Base-by-base conservation (phyloP, 1,284 basidiomycete genomes). In the Fomitiporia mediterranea region DNA sequence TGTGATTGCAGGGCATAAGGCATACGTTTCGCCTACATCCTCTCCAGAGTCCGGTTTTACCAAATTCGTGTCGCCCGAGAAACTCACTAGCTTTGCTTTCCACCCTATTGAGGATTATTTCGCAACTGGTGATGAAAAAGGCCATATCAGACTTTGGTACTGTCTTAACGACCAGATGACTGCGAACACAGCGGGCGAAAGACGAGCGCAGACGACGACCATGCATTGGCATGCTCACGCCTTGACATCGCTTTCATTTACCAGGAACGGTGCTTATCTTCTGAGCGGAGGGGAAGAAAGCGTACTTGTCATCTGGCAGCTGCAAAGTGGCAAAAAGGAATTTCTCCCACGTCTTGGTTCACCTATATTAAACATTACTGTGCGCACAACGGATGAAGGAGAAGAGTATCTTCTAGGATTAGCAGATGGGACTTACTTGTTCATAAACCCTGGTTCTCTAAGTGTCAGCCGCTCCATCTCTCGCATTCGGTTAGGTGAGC, bases 221-320 rank as follows among this genome's bases (percentile, higher is more conserved):
- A 73, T 98, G 48, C 96, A 98, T 70, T 99, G 97, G 97, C 97
- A 99, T 68, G 89, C 96, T 0, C 95, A 99, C 68, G 83, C 93
- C 4, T 92, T 99, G n/a, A 84, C 89, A 1, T 89, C 91, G 1
- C 72, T 99, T 25, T 77, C 87, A 0, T 99, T 98, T 70, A 92
- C 94, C 0, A 72, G 86, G 1, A 95, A 95, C 62, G 97, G 97
- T 11, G 89, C 93, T 2, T 95, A 98, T 68, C 74, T 99, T 19
- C 73, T 99, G 47, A 97, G 92, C 54, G 97, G 94, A 62, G 97
- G 97, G 43, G 94, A 98, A 69, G 97, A 99, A 71, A 84, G 91
- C 34, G 96, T 98, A 0, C 73, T 99, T 6, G 96, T 99, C 23
- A 86, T 97, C 55, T 99, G 97, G 97, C 92, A 95, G 66, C 68